Conservation (phyloP, 148 eudicot species). For the Spergularia marina region DNA sequence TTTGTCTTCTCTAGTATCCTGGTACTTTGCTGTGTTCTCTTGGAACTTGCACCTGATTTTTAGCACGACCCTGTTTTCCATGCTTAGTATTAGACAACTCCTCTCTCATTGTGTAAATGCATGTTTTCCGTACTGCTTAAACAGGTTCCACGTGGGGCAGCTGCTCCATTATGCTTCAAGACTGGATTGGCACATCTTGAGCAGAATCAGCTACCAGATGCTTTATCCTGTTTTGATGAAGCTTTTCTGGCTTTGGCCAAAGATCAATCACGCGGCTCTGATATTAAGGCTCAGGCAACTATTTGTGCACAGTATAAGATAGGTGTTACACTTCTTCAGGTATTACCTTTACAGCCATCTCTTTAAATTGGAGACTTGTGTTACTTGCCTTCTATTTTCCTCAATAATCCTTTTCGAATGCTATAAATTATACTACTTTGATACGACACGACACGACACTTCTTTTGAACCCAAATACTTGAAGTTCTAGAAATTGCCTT, state of each 20-base stretch:
- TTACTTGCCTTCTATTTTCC: not conserved
- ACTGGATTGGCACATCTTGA: slow-evolving; percentile 91
- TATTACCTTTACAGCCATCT: slow-evolving; percentile 20
- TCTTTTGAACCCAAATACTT: not conserved
- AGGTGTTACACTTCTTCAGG: slow-evolving; percentile 96
- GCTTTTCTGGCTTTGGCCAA: slow-evolving; percentile 95
- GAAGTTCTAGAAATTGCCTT: not conserved
- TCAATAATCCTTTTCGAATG: not conserved
- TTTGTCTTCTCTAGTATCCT: not conserved
- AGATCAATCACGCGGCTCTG: slow-evolving; percentile 91
- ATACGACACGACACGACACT: not conserved
- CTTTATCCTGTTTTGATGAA: slow-evolving; percentile 96
- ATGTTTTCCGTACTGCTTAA: slow-evolving; percentile 16
- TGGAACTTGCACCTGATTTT: not conserved
- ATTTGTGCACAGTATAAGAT: slow-evolving; percentile 98
- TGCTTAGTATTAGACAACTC: not conserved
- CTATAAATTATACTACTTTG: not conserved
- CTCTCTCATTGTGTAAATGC: slow-evolving; percentile 7
- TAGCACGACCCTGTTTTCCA: not conserved
- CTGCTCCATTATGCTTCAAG: slow-evolving; percentile 90
- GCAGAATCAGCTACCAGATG: slow-evolving; percentile 96
- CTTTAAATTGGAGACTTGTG: not conserved
- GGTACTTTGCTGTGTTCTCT: not conserved
- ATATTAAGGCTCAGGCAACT: slow-evolving; percentile 93
- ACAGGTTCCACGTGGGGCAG: slow-evolving; percentile 98